These are phyloP conservation scores for Aegilops longissima DNA, from an alignment of 176 grass and related monocot genomes.

Conservation along the genomic window DNA sequence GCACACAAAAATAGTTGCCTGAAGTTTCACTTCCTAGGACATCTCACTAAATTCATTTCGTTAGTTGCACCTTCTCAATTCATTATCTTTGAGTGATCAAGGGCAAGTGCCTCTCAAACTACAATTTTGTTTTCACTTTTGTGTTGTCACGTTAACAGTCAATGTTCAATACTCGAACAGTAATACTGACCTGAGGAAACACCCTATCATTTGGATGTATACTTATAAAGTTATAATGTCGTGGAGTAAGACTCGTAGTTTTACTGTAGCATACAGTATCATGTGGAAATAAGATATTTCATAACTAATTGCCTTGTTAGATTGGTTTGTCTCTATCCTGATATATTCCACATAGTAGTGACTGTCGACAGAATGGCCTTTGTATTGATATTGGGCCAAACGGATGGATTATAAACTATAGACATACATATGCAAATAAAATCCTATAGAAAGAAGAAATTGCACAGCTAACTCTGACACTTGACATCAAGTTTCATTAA, in stretches of 20 bases:
- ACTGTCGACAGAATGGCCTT: background rate
- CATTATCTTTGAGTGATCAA: background rate
- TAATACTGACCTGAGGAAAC: background rate
- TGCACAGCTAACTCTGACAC: no score
- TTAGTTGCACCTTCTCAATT: background rate
- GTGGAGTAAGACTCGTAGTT: no score
- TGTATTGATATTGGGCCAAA: no score
- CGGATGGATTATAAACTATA: no score
- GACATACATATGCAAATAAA: no score
- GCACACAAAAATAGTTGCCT: no score
- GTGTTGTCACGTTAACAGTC: background rate
- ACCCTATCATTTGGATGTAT: background rate
- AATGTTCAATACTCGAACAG: background rate
- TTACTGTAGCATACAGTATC: no score
- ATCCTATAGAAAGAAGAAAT: no score
- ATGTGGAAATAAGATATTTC: background rate
- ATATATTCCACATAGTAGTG: background rate
- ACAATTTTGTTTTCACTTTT: background rate
- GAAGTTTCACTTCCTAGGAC: no score
- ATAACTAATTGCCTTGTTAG: background rate
- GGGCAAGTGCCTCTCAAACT: background rate
- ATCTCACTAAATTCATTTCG: no score
- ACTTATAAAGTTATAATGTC: no score
- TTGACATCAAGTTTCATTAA: no score
- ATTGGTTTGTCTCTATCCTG: background rate